These are phyloP conservation scores for Fraxinus xanthoxyloides DNA, from an alignment of 305 asterid genomes.

Conservation along the genomic window DNA sequence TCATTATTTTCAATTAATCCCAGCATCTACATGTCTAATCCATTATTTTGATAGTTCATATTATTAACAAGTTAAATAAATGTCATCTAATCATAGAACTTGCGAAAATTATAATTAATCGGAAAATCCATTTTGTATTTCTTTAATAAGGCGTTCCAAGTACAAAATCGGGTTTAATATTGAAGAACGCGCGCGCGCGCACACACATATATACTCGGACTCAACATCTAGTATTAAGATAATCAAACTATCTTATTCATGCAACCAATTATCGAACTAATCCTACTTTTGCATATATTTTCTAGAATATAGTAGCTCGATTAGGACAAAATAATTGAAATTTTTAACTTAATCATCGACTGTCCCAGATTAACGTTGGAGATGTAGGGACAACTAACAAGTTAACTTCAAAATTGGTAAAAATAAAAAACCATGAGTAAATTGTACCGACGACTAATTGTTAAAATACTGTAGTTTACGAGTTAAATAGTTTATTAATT, in stretches of 20 bases:
- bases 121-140: background rate
- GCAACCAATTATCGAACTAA: background rate
- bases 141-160: background rate
- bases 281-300: background rate
- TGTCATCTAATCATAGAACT: background rate
- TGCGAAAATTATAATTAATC: background rate
- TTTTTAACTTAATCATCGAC: background rate
- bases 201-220: background rate
- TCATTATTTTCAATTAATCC: background rate
- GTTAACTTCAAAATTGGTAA: background rate
- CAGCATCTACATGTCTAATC: background rate
- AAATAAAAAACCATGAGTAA: background rate
- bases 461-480: background rate
- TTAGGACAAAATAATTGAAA: background rate
- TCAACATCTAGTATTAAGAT: background rate
- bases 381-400: background rate
- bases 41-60: background rate
- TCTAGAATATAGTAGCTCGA: background rate
- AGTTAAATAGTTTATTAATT: background rate
- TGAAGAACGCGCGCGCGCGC: no score
- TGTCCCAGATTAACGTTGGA: background rate
- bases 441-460: background rate
- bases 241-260: background rate
- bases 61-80: background rate
- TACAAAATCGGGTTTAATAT: background rate